Evolutionary conservation across 176 grass and related monocot species (phyloP).

Genomic region (Themeda triandra): DNA sequence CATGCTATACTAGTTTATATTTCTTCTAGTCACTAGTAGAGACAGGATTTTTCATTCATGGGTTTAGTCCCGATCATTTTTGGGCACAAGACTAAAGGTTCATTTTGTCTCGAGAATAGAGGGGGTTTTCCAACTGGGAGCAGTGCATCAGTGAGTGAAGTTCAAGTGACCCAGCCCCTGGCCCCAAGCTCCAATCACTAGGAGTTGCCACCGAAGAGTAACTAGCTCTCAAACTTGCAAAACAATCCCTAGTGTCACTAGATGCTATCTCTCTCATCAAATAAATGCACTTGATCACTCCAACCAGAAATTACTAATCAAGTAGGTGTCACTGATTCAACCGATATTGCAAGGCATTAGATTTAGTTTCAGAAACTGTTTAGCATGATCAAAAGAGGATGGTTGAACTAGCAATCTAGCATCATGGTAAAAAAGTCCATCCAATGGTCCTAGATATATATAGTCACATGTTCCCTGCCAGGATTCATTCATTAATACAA

Average conservation of each 20-base stretch:
- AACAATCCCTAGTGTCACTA: background rate
- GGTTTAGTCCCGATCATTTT: too few relatives aligned
- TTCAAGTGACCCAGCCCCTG: background rate
- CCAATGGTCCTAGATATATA: background rate
- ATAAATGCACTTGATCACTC: background rate
- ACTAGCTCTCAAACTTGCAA: background rate
- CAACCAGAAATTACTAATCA: background rate
- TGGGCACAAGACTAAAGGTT: too few relatives aligned
- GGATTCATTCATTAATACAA: background rate
- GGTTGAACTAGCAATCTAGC: background rate
- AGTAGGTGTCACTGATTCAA: background rate
- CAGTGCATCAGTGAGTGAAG: too few relatives aligned
- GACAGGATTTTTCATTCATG: too few relatives aligned
- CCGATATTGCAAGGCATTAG: background rate
- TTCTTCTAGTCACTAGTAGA: too few relatives aligned
- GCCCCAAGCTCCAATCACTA: background rate
- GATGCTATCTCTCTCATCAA: background rate
- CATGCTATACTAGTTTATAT: too few relatives aligned
- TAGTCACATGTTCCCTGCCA: background rate
- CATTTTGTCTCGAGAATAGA: too few relatives aligned
- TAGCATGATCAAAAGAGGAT: background rate
- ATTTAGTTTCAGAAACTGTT: background rate
- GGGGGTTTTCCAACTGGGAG: too few relatives aligned
- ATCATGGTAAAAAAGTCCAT: background rate
- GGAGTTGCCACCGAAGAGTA: background rate